These are phyloP conservation scores for Solanum ossicruentum DNA, from an alignment of 257 asterid genomes.

Conservation along the genomic window DNA sequence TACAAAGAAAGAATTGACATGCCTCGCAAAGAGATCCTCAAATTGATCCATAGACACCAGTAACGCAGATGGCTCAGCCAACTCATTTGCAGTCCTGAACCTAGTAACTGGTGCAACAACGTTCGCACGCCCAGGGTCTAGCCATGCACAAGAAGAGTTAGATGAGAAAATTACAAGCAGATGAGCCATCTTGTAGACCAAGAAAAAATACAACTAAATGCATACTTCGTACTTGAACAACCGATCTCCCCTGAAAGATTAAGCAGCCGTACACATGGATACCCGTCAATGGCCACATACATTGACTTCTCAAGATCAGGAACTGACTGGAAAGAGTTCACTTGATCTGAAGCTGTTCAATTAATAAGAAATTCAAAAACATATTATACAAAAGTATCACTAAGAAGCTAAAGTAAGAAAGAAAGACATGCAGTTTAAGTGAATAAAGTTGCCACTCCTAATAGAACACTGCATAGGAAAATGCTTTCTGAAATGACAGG, in stretches of 20 bases:
- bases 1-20: constrained; percentile 14
- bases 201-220: neutral
- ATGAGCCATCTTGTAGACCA: neutral
- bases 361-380: neutral
- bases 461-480: neutral
- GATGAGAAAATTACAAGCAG: constrained; percentile 2
- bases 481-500: neutral
- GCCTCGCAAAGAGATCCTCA: constrained; percentile 65
- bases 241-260: constrained; percentile 95
- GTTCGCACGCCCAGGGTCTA: constrained; percentile 85
- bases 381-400: neutral
- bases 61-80: constrained; percentile 48
- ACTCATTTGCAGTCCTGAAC: constrained; percentile 34
- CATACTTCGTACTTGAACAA: constrained; percentile 70
- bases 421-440: neutral
- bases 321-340: constrained; percentile 65
- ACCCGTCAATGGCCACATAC: constrained; percentile 73
- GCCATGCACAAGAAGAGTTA: constrained; percentile 11
- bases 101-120: constrained; percentile 73
- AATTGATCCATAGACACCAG: constrained; percentile 64
- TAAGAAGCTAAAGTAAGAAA: neutral
- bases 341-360: constrained; percentile 41
- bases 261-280: constrained; percentile 94
- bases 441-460: neutral
- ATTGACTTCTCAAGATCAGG: constrained; percentile 95